Percentiles rank a stretch among this genome's conserved stretches.
Evolutionary conservation across 306 rosid genomes (phyloP).

Genomic region (Cucumis cinereus): DNA sequence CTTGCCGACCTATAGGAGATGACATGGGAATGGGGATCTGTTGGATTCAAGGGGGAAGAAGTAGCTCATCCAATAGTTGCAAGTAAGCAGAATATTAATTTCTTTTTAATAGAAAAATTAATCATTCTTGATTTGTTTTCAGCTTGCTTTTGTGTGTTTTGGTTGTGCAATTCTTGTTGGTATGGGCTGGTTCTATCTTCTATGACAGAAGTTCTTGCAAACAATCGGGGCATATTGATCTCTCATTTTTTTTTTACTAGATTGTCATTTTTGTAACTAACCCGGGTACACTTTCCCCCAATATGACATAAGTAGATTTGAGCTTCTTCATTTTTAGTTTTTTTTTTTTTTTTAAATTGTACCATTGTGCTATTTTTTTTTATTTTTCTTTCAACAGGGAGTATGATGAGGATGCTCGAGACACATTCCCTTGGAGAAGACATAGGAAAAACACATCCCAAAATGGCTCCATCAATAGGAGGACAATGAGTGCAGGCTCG

Average conservation of each 20-base stretch:
- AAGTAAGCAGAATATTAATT: conserved; percentile 23
- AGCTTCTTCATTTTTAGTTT: neutral
- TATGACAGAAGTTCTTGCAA: neutral
- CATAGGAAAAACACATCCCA: conserved; percentile 37
- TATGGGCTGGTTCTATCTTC: neutral
- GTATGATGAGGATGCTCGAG: conserved; percentile 34
- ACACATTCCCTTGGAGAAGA: conserved; percentile 60
- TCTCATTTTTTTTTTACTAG: neutral
- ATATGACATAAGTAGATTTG: neutral
- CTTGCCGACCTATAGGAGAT: conserved; percentile 62
- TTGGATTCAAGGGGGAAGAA: conserved; percentile 59
- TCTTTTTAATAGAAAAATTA: neutral
- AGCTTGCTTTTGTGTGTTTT: neutral
- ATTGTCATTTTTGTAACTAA: neutral
- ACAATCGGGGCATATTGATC: neutral
- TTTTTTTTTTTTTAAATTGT: neutral
- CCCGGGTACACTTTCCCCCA: neutral
- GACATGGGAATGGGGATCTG: conserved; percentile 59
- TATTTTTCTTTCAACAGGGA: conserved; percentile 34
- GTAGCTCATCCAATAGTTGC: conserved; percentile 75
- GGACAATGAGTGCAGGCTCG: conserved; percentile 26
- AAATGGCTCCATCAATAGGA: conserved; percentile 26
- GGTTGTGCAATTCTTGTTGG: neutral
- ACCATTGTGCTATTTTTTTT: neutral
- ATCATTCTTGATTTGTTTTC: neutral